Conservation (phyloP, 345 rosid species). For the Microcos paniculata region DNA sequence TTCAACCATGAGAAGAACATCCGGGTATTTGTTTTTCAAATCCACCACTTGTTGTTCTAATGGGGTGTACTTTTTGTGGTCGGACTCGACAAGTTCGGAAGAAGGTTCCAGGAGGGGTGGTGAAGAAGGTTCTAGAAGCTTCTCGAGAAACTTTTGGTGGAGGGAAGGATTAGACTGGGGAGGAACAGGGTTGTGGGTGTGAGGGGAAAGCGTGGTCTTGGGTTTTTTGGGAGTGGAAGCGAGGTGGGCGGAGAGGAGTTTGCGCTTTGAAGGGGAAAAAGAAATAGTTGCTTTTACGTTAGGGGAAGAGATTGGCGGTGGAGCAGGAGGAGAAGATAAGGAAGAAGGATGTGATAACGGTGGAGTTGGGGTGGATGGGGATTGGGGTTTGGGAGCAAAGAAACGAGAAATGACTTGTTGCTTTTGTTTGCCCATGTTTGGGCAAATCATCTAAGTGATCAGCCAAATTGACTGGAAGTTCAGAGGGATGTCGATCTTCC, state of each 20-base stretch:
- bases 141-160: slow-evolving; percentile 51
- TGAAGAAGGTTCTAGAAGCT: slow-evolving; percentile 36
- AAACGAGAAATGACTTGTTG: slow-evolving; percentile 86
- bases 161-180: slow-evolving; percentile 33
- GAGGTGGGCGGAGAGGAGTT: slow-evolving; percentile 58
- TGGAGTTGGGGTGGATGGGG: slow-evolving; percentile 15
- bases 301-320: slow-evolving; percentile 36
- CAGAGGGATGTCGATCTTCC: background rate
- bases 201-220: slow-evolving; percentile 41
- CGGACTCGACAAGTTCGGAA: slow-evolving; percentile 5
- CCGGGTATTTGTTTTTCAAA: slow-evolving; percentile 61
- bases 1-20: slow-evolving; percentile 85
- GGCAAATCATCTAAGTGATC: slow-evolving; percentile 1
- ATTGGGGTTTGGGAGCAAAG: slow-evolving; percentile 77
- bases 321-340: slow-evolving; percentile 18
- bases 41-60: slow-evolving; percentile 81
- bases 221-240: slow-evolving; percentile 41
- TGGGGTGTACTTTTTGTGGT: slow-evolving; percentile 62
- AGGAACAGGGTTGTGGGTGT: slow-evolving; percentile 44
- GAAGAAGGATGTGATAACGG: background rate
- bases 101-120: slow-evolving; percentile 1
- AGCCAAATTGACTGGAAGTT: background rate
- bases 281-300: slow-evolving; percentile 67
- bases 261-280: slow-evolving; percentile 74
- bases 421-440: slow-evolving; percentile 68